A percentile compares a stretch with the other conserved stretches of the same genome.
These are phyloP conservation scores for Leucogyrophana mollusca DNA, from an alignment of 768 basidiomycete species.

Conservation along the genomic window DNA sequence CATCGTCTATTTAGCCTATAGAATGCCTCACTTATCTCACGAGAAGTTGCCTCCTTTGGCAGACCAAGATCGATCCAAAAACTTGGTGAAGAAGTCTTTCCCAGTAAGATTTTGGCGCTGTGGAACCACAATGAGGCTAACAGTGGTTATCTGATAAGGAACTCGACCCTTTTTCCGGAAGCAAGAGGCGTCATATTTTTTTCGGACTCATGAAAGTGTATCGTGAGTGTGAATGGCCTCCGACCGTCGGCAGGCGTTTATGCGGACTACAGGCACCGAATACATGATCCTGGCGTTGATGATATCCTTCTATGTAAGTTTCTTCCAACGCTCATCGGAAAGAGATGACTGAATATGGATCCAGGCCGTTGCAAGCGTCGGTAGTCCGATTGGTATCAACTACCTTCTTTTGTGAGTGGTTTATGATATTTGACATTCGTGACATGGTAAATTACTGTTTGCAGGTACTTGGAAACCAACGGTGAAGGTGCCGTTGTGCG, in stretches of 20 bases:
- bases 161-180: conserved; percentile 17
- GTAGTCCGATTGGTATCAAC: conserved; percentile 28
- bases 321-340: conserved; percentile 1
- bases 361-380: conserved; percentile 17
- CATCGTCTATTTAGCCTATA: conserved; percentile 40
- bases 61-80: conserved; percentile 39
- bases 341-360: too few species aligned
- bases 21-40: conserved; percentile 39
- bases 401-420: conserved; percentile 23
- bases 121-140: not conserved
- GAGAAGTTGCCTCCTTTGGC: conserved; percentile 45
- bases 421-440: not conserved
- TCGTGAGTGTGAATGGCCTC: not conserved
- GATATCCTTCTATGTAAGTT: not conserved
- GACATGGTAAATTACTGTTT: not conserved
- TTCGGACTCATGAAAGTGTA: conserved; percentile 1
- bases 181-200: conserved; percentile 5
- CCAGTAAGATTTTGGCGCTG: conserved; percentile 19
- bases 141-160: conserved; percentile 12
- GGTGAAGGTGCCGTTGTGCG: conserved; percentile 46
- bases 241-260: not conserved
- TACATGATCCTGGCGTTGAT: not conserved
- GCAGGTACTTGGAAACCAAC: conserved; percentile 56
- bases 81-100: conserved; percentile 30
- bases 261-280: not conserved